Base-by-base conservation (phyloP, 2,329 filamentous ascomycete species). In the Thyridium curvatum region DNA sequence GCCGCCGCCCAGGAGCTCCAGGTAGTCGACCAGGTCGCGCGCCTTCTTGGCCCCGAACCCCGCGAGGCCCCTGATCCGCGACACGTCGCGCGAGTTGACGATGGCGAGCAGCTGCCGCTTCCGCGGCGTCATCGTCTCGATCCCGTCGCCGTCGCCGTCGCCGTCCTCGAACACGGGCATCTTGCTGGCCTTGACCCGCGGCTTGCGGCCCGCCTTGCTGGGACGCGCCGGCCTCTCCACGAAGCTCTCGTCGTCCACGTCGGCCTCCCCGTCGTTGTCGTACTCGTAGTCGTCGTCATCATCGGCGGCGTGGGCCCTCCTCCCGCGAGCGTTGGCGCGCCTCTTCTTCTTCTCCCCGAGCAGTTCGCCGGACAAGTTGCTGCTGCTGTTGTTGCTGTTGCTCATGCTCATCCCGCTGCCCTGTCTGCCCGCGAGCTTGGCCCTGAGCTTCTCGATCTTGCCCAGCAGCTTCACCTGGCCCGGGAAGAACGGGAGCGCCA, bases 401-500 rank as follows among this genome's bases (percentile, higher is more conserved):
- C 21, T 26, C 6, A 6, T 26, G 21, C 15, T 12, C 26, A 6
- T 30, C 32, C 29, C 30, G 21, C 8, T 26, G 21, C 40, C 39
- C 34, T 49, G 40, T 32, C 46, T 21, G 8, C 43, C 46, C 1
- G 58, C 62, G 40, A 86, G 58, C 47, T 77, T 72, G 2, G 66
- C 62, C 49, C 69, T 68, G 40, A 88, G 54, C 46, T 73, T 72
- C 37, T 79, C 72, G 46, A 87, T 86, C 66, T 88, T 86, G 53
- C 75, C 70, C 26, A 82, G 50, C 26, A 89, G 69, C 62, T 91
- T 95, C 35, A 79, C 73, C 56, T 96, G 93, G 2, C 80, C 82
- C 0, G 90, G 90, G 51, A 97, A 97, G 61, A 79, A 93, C 0
- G 86, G 84, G 38, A 88, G 64, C 0, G 91, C 91, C 46, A 86